Evolutionary conservation across 345 rosid genomes (phyloP).

Genomic region (Lepidium aucheri): DNA sequence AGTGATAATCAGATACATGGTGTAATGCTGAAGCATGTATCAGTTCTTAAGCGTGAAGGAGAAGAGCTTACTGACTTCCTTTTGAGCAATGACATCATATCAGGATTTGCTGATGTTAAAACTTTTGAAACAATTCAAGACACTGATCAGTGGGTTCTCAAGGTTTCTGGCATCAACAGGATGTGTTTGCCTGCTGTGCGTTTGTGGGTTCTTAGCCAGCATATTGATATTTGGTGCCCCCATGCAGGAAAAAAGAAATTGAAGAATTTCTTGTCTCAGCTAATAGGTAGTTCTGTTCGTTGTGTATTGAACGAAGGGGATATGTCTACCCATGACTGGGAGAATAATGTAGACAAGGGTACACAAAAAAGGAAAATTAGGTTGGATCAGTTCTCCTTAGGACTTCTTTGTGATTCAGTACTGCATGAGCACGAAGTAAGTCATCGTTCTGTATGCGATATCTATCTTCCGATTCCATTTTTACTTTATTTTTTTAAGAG

Average conservation of each 20-base stretch:
- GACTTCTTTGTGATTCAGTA: conserved; percentile 51
- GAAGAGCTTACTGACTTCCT: conserved; percentile 55
- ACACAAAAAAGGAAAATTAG: conserved; percentile 30
- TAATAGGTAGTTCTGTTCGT: conserved; percentile 47
- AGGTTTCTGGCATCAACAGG: conserved; percentile 44
- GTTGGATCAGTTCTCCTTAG: conserved; percentile 46
- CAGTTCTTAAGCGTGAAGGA: conserved; percentile 58
- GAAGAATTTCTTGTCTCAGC: conserved; percentile 54
- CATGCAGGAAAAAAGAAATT: conserved; percentile 52
- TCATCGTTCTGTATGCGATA: background rate
- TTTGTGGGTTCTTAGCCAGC: conserved; percentile 72
- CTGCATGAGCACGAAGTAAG: conserved; percentile 75
- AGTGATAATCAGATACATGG: conserved; percentile 31
- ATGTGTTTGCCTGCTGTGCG: conserved; percentile 55
- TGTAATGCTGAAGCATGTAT: conserved; percentile 37
- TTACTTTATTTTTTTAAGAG: background rate
- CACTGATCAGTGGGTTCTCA: conserved; percentile 43
- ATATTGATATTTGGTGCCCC: conserved; percentile 67
- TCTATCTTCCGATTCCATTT: background rate
- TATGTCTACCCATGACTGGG: conserved; percentile 19
- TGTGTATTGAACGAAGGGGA: conserved; percentile 18
- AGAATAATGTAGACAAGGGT: conserved; percentile 23
- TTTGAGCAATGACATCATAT: conserved; percentile 34
- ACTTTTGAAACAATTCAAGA: conserved; percentile 20
- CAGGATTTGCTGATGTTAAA: conserved; percentile 29